Base-by-base conservation (phyloP, 2,329 filamentous ascomycete genomes). In the Colletotrichum simmondsii region DNA sequence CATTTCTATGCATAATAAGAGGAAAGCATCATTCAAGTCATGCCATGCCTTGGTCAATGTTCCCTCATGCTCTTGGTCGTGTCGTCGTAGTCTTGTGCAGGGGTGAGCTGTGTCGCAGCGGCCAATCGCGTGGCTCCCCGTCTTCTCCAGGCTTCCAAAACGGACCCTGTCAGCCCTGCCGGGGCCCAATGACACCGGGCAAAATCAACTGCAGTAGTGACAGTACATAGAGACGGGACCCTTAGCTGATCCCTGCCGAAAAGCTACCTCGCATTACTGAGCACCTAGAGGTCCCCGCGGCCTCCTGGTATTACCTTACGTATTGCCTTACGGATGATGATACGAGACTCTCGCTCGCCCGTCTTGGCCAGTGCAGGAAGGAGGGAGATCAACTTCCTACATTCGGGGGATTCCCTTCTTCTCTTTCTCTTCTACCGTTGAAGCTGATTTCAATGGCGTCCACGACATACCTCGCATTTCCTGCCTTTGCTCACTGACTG, bases 151-250 rank as follows among this genome's bases (percentile, higher is more conserved):
- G 57, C 57, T 30, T 22, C 58, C 65, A 32, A 53, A 63, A 10
- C 37, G 57, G 26, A 35, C 68, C 49, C 64, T 54, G 59, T 54
- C 53, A 59, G 65, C 53, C 32, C 65, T 35, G 53, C 12, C 53
- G 12, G 37, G 37, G 37, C n/a, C 69, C 70, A 72, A 72, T 64
- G 53, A 69, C 52, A 49, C 49, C 58, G 14, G 35, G 24, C 59
- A 4, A 35, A 35, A 22, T 19, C n/a, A 19, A 30, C 24, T 30
- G 65, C 49, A 59, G 14, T 53, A 42, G 37, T 54, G 32, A 35
- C 5, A 32, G 11, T 32, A 32, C 30, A 10, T 35, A 52, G 4
- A 16, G 42, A 49, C 26, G 30, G 28, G 19, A 28, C 56, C 35
- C 26, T 46, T 35, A 10, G 35, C 24, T 22, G 16, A 26, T 46